A percentile compares a stretch with the other conserved stretches of the same genome.
phyloP scores from a whole-genome alignment of 2,329 filamentous ascomycete species.

The Coniella vitis region DNA sequence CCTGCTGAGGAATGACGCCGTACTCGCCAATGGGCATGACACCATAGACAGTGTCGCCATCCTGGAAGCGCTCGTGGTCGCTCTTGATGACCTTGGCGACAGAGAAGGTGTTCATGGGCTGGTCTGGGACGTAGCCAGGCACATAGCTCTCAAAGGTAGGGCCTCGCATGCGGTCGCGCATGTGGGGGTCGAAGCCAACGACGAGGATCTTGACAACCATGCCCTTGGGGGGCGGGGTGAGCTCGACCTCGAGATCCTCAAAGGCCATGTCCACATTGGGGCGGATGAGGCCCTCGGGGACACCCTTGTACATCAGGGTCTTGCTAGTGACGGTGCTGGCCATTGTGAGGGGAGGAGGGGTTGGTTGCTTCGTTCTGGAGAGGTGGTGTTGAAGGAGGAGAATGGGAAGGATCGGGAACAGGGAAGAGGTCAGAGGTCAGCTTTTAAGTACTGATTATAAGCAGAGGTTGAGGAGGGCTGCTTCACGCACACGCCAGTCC shows the following conservation, averaged over 20 bases:
- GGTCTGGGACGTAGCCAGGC: slow-evolving; percentile 5
- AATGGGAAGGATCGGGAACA: too few species aligned
- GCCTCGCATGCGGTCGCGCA: slow-evolving; percentile 15
- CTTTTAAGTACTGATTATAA: too few species aligned
- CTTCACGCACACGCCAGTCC: too few species aligned
- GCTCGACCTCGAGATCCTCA: slow-evolving; percentile 5
- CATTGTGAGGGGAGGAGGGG: background rate
- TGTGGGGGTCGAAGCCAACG: slow-evolving; percentile 15
- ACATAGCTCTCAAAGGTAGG: slow-evolving; percentile 14
- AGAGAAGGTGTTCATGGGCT: slow-evolving; percentile 12
- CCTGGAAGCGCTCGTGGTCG: slow-evolving; percentile 9
- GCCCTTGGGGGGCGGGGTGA: slow-evolving; percentile 13
- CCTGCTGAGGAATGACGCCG: slow-evolving; percentile 37
- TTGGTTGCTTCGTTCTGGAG: background rate
- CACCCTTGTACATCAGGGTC: slow-evolving; percentile 10
- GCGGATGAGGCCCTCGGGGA: slow-evolving; percentile 8
- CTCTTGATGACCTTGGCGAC: slow-evolving; percentile 13
- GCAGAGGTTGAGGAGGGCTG: too few species aligned
- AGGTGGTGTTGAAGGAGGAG: background rate
- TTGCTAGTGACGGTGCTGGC: slow-evolving; percentile 10
- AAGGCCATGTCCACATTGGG: slow-evolving; percentile 11
- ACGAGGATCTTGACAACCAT: slow-evolving; percentile 12
- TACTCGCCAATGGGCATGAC: slow-evolving; percentile 56
- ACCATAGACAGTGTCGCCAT: slow-evolving; percentile 53
- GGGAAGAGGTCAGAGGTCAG: too few species aligned